phyloP scores from a whole-genome alignment of 1,139 yeast genomes.

The Saccharomyces pastorianus region DNA sequence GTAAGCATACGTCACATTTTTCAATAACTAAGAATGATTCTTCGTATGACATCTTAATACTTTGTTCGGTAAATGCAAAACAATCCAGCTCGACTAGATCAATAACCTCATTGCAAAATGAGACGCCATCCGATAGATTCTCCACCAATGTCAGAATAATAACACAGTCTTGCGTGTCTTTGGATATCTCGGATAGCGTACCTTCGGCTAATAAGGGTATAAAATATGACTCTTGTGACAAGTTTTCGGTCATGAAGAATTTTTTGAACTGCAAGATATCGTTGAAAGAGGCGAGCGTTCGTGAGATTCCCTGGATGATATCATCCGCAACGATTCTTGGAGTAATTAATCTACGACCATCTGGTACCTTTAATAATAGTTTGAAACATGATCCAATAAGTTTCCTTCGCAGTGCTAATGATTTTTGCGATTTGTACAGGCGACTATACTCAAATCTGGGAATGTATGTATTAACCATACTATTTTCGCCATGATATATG shows the following conservation, averaged over 20 bases:
- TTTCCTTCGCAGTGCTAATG: constrained; percentile 23
- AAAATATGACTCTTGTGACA: constrained; percentile 12
- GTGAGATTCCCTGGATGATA: constrained; percentile 12
- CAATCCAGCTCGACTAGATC: constrained; percentile 5
- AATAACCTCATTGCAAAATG: constrained; percentile 8
- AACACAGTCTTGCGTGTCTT: not conserved
- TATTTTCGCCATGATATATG: constrained; percentile 18
- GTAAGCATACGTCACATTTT: constrained; percentile 15
- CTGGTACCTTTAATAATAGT: constrained; percentile 17
- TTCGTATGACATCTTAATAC: not conserved
- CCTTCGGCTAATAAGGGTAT: constrained; percentile 21
- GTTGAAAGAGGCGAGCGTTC: constrained; percentile 11
- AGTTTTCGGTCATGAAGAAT: constrained; percentile 16
- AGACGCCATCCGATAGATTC: constrained; percentile 7
- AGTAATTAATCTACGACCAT: constrained; percentile 11
- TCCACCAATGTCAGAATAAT: constrained; percentile 5
- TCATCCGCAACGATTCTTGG: constrained; percentile 13
- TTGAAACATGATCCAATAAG: constrained; percentile 17
- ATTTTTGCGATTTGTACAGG: constrained; percentile 10
- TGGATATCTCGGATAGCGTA: constrained; percentile 10
- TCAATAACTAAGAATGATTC: constrained; percentile 5
- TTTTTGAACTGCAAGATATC: constrained; percentile 16
- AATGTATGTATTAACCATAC: constrained; percentile 12
- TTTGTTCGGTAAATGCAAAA: not conserved
- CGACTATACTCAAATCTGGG: constrained; percentile 10